Evolutionary conservation across 257 asterid species (phyloP).

Genomic region (Solanum corneliomulleri): DNA sequence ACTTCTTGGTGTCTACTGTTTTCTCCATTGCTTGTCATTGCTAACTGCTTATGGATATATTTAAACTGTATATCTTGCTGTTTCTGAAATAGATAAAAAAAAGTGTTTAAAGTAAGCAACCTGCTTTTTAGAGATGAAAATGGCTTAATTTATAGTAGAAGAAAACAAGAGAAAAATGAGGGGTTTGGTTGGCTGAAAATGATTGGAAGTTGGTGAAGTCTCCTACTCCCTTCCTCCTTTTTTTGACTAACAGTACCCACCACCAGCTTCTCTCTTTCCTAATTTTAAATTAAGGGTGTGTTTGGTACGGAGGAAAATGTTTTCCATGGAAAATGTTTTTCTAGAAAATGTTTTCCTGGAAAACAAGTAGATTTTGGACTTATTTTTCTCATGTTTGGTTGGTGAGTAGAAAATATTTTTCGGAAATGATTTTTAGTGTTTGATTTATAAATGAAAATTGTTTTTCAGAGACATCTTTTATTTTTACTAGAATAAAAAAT

Average conservation of each 20-base stretch:
- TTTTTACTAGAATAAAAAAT: too few relatives aligned
- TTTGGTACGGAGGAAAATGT: too few relatives aligned
- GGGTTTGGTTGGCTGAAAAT: not conserved
- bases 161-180: not conserved
- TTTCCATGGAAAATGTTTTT: too few relatives aligned
- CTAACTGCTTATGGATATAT: not conserved
- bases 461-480: too few relatives aligned
- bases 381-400: too few relatives aligned
- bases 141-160: not conserved
- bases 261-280: not conserved
- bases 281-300: not conserved
- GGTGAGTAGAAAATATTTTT: too few relatives aligned
- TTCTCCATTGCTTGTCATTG: constrained; percentile 3
- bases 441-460: too few relatives aligned
- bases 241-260: not conserved
- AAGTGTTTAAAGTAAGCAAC: not conserved
- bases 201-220: not conserved
- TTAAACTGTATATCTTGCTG: not conserved
- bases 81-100: not conserved
- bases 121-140: not conserved
- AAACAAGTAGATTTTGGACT: too few relatives aligned
- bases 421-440: too few relatives aligned
- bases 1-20: constrained; percentile 5
- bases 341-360: too few relatives aligned
- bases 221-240: not conserved